Conservation (phyloP, 2,329 filamentous ascomycete species). For the Aschersonia sp. region DNA sequence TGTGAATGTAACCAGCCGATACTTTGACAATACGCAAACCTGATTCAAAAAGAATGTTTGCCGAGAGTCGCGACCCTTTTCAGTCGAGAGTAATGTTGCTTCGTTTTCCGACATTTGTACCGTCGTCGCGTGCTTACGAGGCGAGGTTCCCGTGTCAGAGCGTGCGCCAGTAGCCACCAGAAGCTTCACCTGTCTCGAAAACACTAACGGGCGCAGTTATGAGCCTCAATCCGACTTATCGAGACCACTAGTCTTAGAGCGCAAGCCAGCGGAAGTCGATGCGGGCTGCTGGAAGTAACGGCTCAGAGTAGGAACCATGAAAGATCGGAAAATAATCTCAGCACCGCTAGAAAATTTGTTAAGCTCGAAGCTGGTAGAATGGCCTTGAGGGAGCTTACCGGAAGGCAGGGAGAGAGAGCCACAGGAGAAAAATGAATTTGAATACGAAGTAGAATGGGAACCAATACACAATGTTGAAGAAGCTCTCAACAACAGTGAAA, state of each 20-base stretch:
- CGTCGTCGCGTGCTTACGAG: too few relatives aligned
- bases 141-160: too few relatives aligned
- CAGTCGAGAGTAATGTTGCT: too few relatives aligned
- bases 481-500: constrained; percentile 71
- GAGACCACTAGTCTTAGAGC: constrained; percentile 69
- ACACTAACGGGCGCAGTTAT: constrained; percentile 22
- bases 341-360: constrained; percentile 45
- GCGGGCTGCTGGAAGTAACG: constrained; percentile 67
- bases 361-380: too few relatives aligned
- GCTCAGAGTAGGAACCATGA: constrained; percentile 80
- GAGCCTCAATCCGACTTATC: constrained; percentile 42
- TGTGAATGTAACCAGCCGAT: too few relatives aligned
- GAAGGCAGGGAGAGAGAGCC: constrained; percentile 93
- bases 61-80: too few relatives aligned
- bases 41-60: too few relatives aligned
- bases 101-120: too few relatives aligned
- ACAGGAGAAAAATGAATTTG: constrained; percentile 96
- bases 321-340: constrained; percentile 91
- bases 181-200: constrained; percentile 1
- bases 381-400: constrained; percentile 42
- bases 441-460: constrained; percentile 99
- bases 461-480: constrained; percentile 79
- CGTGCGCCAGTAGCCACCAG: too few relatives aligned
- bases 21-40: too few relatives aligned
- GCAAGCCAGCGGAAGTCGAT: constrained; percentile 75